phyloP scores from a whole-genome alignment of 2,329 filamentous ascomycete species.

The Pseudocercospora macadamiae region DNA sequence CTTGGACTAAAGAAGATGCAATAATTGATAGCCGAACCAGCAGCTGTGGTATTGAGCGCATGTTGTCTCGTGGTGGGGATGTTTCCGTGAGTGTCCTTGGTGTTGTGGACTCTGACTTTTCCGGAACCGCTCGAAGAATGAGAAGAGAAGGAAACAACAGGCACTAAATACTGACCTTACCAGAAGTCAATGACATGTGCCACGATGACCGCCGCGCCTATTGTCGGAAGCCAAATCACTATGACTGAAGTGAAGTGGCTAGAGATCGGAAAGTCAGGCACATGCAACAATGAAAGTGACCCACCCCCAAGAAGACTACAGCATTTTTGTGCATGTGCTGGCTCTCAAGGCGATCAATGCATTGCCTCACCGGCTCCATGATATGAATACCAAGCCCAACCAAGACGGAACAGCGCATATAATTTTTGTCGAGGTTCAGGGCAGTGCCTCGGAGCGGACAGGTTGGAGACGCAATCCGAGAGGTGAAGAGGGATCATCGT shows the following conservation, averaged over 20 bases:
- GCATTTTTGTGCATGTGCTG: background rate
- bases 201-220: background rate
- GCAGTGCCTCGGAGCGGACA: background rate
- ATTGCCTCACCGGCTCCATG: background rate
- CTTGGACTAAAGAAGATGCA: background rate
- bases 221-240: background rate
- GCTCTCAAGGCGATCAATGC: background rate
- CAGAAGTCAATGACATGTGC: background rate
- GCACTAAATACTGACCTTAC: background rate
- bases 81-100: background rate
- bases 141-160: background rate
- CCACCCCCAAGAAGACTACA: slow-evolving; percentile 2
- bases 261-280: background rate
- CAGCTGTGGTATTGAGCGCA: background rate
- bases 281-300: background rate
- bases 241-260: background rate
- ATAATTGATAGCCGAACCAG: background rate
- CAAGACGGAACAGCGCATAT: no score
- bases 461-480: background rate
- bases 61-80: background rate
- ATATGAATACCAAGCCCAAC: no score
- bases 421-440: no score
- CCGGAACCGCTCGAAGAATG: background rate
- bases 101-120: background rate
- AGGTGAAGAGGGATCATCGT: slow-evolving; percentile 1